Percentiles rank a stretch among this genome's conserved stretches.
These are phyloP conservation scores for Ceratobasidium sp. DNA, from an alignment of 1,284 basidiomycete genomes.

Conservation along the genomic window DNA sequence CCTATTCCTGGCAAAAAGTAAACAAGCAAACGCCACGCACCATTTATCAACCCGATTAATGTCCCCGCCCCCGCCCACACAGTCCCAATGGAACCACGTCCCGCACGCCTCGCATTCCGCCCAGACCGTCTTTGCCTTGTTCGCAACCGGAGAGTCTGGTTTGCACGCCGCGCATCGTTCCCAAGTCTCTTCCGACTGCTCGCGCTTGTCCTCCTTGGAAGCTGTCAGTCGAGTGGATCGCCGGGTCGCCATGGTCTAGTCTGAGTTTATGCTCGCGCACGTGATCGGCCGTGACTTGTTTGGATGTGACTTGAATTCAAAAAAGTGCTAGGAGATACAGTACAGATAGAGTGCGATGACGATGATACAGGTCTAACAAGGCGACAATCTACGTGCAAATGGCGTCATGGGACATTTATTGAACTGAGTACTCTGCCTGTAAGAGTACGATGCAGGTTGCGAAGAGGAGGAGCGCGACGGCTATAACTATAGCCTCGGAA, in stretches of 20 bases:
- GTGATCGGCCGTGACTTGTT: background rate
- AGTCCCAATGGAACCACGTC: constrained; percentile 82
- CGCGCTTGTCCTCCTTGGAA: constrained; percentile 8
- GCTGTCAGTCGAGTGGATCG: constrained; percentile 13
- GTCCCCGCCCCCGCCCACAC: constrained; percentile 70
- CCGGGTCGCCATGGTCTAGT: constrained; percentile 15
- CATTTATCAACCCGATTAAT: constrained; percentile 67
- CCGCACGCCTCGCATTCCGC: constrained; percentile 78
- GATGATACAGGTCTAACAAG: background rate
- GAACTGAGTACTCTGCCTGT: background rate
- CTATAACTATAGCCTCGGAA: constrained; percentile 3
- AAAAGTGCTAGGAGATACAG: background rate
- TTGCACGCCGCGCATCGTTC: constrained; percentile 25
- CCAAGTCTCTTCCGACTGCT: constrained; percentile 11
- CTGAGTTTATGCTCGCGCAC: background rate
- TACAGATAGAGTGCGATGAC: background rate
- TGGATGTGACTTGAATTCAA: background rate
- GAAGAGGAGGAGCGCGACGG: constrained; percentile 14
- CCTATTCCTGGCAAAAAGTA: background rate
- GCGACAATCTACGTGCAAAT: background rate
- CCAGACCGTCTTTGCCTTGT: constrained; percentile 65
- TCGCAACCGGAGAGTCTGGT: background rate
- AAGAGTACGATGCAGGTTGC: constrained; percentile 10
- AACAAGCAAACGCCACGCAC: constrained; percentile 47
- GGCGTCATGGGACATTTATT: background rate